Evolutionary conservation across 1,139 yeast species (phyloP), one percentile per base, ranked within the genome.

Genomic region (Geotrichum candidum): DNA sequence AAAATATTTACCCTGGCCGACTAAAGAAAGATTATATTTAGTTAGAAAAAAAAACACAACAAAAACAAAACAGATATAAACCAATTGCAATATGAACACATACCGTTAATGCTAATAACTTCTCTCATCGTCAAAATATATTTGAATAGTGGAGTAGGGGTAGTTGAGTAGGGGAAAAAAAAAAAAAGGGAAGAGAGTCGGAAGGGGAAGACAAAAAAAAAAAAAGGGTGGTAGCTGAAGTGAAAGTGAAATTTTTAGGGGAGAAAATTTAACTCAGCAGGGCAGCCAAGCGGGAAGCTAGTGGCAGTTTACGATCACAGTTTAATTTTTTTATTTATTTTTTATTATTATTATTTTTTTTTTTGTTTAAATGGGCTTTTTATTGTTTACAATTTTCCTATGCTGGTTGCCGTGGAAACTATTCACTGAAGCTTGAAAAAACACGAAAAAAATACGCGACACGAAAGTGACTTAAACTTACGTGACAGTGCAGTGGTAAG

Each of bases 21-120:
- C 45, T 38, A n/a, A n/a, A 38, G 45, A 38, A 38, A 29, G 33
- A 9, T 29, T 29, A 9, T 7, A 29, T 29, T 29, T 29, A 29
- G 33, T 29, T 29, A 29, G 33, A 29, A 29, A 31, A 18, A 45
- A 38, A 52, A 29, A 25, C 18, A 2, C 6, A 18, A 45, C 35
- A 13, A 31, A 46, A 22, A 23, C 25, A n/a, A 48, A 52, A 41
- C 55, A 63, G 57, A 13, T 57, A 25, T 46, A 52, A 55, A 51
- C 33, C 41, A 27, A 3, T 2, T 41, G 25, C 51, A 54, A 51
- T 46, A 38, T 50, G 41, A 45, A 50, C 25, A 81, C 90, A 69
- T 82, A 86, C 90, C 92, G 77, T 90, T 90, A 74, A 90, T 84
- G 82, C 96, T 89, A 75, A 90, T 89, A 70, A 90, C 96, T 85